Base-by-base conservation (phyloP, 768 basidiomycete genomes). In the Trametes sanguinea region DNA sequence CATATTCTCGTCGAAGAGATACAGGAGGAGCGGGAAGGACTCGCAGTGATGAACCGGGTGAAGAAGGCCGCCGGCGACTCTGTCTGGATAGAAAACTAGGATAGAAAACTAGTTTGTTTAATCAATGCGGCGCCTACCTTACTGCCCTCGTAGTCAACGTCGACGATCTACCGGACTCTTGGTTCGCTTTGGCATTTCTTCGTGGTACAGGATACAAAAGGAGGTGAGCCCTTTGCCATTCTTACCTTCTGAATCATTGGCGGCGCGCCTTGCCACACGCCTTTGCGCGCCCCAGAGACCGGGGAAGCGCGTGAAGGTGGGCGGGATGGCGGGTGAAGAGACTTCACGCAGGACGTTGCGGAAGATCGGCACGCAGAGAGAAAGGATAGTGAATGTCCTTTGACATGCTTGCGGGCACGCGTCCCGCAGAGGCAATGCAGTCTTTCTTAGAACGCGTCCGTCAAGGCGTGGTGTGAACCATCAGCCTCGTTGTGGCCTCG, bases 1-100 rank as follows among this genome's bases (percentile, higher is more conserved):
- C 69, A 87, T 54, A 96, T 98, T 65, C 72, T 96, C 11, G 83
- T 96, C 58, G 95, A 98, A 74, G 94, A 89, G 63, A 81, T 95
- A 8, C 75, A 79, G 42, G 93, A 97, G 73, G 83, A 82, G 32
- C 82, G 85, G 39, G 89, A 97, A 69, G 96, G 96, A 0, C 75
- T 97, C 32, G 96, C 96, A 6, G 84, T 98, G 32, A 98, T 97
- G 94, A 97, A 98, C 73, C 83, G 96, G 16, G 85, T 95, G 29
- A 83, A 83, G 63, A 98, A 98, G 72, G 95, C 96, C 1, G 94
- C 95, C 6, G 85, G 88, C 4, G 84, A 88, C 51, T 62, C 67
- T 45, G 63, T 70, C 3, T 72, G 71, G 71, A 47, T 72, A 57
- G 57, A 61, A 30, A 13, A 54, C 4, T 64, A 64, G 40, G 71